Evolutionary conservation across 345 rosid species (phyloP), one percentile per base, ranked within the genome.

Genomic region (Zanthoxylum bungeanum): DNA sequence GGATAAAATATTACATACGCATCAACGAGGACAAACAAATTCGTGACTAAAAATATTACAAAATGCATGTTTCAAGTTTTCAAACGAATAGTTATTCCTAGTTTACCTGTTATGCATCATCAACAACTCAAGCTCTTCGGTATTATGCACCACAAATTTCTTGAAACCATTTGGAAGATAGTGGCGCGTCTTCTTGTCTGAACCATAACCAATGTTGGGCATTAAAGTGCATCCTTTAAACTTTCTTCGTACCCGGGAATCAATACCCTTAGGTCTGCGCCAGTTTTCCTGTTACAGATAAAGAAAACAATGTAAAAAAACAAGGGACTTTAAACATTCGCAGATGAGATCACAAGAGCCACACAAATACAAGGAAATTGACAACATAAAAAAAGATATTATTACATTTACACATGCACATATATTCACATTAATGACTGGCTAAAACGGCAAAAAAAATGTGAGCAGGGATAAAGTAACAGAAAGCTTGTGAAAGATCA

Each of bases 21-120:
- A 44, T 44, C 6, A 44, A 44, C 49, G 4, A 42, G 47, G 47
- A 16, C 11, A 2, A 62, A 7, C 30, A 68, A 3, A 30, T 42
- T 27, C 34, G 12, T 1, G 34, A 17, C n/a, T n/a, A n/a, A n/a
- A n/a, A n/a, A n/a, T n/a, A n/a, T n/a, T n/a, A n/a, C n/a, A n/a
- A n/a, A n/a, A n/a, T n/a, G n/a, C n/a, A n/a, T n/a, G n/a, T n/a
- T n/a, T n/a, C n/a, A n/a, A n/a, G n/a, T n/a, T n/a, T n/a, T n/a
- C n/a, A n/a, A n/a, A n/a, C n/a, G n/a, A n/a, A n/a, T n/a, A n/a
- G n/a, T n/a, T 30, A 25, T 11, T 57, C 19, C 1, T 14, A 19
- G 24, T 8, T n/a, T 73, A 90, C 97, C 98, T 85, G 89, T 93
- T 93, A 75, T 91, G 98, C 98, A 93, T 93, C 98, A 93, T 91